phyloP scores from a whole-genome alignment of 2,329 filamentous ascomycete genomes.

The Pyrenophora tritici-repentis region DNA sequence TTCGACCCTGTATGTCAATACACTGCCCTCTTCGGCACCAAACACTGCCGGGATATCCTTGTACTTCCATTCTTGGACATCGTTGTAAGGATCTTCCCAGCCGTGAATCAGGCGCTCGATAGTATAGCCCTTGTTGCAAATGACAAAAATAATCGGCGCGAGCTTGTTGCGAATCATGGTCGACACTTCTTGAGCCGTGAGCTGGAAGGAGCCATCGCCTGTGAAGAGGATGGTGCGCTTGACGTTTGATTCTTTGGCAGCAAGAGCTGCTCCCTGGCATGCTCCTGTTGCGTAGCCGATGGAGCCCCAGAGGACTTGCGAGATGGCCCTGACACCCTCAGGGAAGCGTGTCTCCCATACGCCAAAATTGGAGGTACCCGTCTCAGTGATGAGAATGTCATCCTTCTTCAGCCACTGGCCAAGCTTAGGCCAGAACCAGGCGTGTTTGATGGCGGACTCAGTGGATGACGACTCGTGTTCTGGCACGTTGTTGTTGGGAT shows the following conservation, averaged over 20 bases:
- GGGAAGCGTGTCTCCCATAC: constrained; percentile 87
- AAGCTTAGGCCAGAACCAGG: constrained; percentile 77
- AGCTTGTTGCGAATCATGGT: constrained; percentile 79
- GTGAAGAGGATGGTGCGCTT: constrained; percentile 80
- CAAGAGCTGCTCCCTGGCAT: constrained; percentile 72
- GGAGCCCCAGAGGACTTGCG: constrained; percentile 74
- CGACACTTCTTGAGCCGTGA: constrained; percentile 81
- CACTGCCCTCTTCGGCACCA: constrained; percentile 62
- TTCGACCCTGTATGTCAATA: constrained; percentile 69
- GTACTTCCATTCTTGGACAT: constrained; percentile 77
- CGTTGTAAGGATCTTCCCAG: constrained; percentile 79
- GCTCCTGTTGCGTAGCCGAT: constrained; percentile 70
- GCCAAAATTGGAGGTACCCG: constrained; percentile 85
- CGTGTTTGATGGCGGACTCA: constrained; percentile 64
- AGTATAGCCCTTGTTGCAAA: constrained; percentile 87
- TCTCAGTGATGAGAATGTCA: constrained; percentile 85
- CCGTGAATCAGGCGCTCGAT: constrained; percentile 90
- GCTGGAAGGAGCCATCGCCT: constrained; percentile 86
- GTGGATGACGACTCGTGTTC: constrained; percentile 36
- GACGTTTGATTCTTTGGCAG: constrained; percentile 66
- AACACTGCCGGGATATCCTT: constrained; percentile 70
- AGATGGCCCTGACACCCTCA: constrained; percentile 74
- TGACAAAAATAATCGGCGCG: constrained; percentile 80
- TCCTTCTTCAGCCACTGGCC: constrained; percentile 72
- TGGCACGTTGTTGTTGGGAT: constrained; percentile 59